Evolutionary conservation across 352 stramenopile species (phyloP), one percentile per base, ranked within the genome.

Genomic region (Phytophthora palmivora): DNA sequence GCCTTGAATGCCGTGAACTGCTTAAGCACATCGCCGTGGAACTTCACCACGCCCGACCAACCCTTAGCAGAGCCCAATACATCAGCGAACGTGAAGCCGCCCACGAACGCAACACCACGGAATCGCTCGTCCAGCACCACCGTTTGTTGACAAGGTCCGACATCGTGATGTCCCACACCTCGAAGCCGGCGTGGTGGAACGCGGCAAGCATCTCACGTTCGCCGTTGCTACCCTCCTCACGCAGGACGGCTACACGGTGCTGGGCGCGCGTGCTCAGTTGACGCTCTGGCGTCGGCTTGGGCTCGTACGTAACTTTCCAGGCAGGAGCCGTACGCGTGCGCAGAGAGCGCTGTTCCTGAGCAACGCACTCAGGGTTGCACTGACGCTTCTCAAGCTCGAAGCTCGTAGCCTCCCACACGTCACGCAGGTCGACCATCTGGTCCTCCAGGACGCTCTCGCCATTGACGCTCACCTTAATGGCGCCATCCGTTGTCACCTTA

Each of bases 71-170:
- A 99, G 57, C 99, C 97, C 58, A 99, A 84, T 21, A 99, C 97
- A 55, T 99, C 98, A 9, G 97, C 97, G 67, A 99, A 99, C 34
- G 91, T 98, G 74, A 99, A 99, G 46, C 98, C 98, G 33, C 98
- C 98, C 14, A 99, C 97, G 63, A 99, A 99, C 16, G 98, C 97
- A 30, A 99, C 86, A 41, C 98, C 98, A 22, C 94, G 92, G 85
- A 99, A 99, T 18, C 83, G 79, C 46, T 96, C 76, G 63, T 98
- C 89, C 1, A 99, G 79, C 21, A 80, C 89, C 12, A 98, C 84
- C 86, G 87, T 54, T 96, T 95, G 36, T 83, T 72, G 1, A 99
- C 75, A 9, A 99, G 74, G 67, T 99, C 97, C 57, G 87, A 98
- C 72, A 99, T 98, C 49, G 89, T 97, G n/a, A 98, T 78, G 84